phyloP scores from a whole-genome alignment of 2,329 filamentous ascomycete genomes.

The Pseudocercospora vitis region DNA sequence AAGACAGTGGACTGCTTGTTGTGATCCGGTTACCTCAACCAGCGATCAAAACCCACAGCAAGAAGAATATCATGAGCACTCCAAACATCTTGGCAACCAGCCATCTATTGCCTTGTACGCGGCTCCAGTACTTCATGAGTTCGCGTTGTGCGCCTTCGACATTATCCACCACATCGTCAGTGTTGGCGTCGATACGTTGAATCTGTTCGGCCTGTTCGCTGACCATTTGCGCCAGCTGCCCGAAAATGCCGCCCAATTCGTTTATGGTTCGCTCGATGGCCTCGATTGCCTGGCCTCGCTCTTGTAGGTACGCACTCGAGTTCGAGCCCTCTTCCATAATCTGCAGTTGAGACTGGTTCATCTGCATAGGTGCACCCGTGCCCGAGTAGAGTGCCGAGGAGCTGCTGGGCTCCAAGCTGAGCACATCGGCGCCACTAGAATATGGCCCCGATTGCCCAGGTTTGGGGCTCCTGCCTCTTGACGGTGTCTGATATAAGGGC shows the following conservation, averaged over 20 bases:
- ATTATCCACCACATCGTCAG: constrained; percentile 96
- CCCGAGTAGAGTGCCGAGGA: constrained; percentile 39
- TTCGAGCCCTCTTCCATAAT: constrained; percentile 91
- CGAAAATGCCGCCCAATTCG: constrained; percentile 89
- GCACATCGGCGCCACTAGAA: constrained; percentile 38
- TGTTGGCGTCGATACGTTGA: constrained; percentile 94
- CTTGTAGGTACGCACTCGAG: constrained; percentile 85
- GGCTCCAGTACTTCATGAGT: constrained; percentile 92
- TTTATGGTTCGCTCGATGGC: constrained; percentile 93
- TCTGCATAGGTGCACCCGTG: constrained; percentile 30
- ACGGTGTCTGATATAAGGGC: constrained; percentile 80
- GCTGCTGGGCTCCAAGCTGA: constrained; percentile 52
- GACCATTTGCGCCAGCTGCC: constrained; percentile 93
- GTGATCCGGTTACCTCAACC: constrained; percentile 23
- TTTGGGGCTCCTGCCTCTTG: constrained; percentile 58
- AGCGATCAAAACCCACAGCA: constrained; percentile 40
- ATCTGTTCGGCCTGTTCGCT: constrained; percentile 98
- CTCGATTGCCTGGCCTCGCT: constrained; percentile 92
- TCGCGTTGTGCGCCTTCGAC: constrained; percentile 96
- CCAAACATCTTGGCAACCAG: constrained; percentile 82
- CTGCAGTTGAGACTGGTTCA: constrained; percentile 71
- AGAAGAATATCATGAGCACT: constrained; percentile 79
- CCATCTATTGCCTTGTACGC: constrained; percentile 94
- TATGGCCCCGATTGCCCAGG: constrained; percentile 39
- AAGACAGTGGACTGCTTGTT: neutral